Conservation (phyloP, 2,329 filamentous ascomycete genomes). For the Nigrograna mackinnonii region DNA sequence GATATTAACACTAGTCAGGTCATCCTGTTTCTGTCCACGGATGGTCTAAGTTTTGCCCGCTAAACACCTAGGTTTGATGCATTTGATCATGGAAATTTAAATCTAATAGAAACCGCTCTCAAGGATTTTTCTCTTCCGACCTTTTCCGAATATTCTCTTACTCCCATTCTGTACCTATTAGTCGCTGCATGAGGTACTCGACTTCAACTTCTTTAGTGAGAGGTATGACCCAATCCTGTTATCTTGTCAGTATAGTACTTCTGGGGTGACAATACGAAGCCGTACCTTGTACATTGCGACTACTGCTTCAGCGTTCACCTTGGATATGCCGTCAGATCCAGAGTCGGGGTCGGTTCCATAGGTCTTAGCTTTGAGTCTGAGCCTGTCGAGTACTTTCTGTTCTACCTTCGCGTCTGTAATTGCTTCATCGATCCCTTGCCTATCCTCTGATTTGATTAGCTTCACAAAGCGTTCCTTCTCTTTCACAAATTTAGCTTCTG, state of each 20-base stretch:
- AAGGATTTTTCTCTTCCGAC: no score
- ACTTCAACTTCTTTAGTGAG: slow-evolving; percentile 98
- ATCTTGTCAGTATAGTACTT: background rate
- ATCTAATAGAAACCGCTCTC: no score
- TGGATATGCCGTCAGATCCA: slow-evolving; percentile 61
- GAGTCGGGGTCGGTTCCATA: slow-evolving; percentile 89
- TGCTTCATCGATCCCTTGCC: slow-evolving; percentile 79
- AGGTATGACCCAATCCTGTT: slow-evolving; percentile 82
- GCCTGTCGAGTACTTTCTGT: slow-evolving; percentile 83
- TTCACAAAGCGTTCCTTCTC: slow-evolving; percentile 79
- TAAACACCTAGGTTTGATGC: no score
- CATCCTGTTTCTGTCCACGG: no score
- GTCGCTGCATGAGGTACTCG: slow-evolving; percentile 93
- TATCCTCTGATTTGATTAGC: slow-evolving; percentile 80
- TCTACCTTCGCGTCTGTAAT: slow-evolving; percentile 92
- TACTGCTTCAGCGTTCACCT: slow-evolving; percentile 85
- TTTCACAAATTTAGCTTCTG: slow-evolving; percentile 89
- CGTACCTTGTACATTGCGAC: slow-evolving; percentile 44
- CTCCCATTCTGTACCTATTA: slow-evolving; percentile 62
- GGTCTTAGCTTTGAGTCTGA: slow-evolving; percentile 86
- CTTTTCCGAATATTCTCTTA: no score
- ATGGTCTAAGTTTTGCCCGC: no score
- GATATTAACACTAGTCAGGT: no score
- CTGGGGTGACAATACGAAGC: background rate
- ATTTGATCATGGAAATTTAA: no score